phyloP scores from a whole-genome alignment of 164 flowering plant genomes.

The Vitis riparia region DNA sequence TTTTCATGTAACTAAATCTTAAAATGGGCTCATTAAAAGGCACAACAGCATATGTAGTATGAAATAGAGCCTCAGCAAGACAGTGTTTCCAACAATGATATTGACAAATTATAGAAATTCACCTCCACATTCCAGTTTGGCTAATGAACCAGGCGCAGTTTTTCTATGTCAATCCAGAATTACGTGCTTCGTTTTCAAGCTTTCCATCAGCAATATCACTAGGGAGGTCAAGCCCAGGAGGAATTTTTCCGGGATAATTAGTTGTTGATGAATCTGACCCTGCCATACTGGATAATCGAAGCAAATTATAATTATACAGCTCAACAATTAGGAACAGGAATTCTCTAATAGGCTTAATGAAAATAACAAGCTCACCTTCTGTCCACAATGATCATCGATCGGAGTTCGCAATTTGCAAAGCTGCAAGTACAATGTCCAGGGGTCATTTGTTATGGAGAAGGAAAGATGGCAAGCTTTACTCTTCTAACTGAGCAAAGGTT shows the following conservation, averaged over 20 bases:
- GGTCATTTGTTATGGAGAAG: background rate
- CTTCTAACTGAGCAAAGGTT: too few species aligned
- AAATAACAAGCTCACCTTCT: conserved; percentile 37
- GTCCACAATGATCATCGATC: conserved; percentile 57
- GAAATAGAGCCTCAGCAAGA: too few species aligned
- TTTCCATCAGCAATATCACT: conserved; percentile 48
- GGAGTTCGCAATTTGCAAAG: conserved; percentile 66
- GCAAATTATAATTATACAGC: background rate
- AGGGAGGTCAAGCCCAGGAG: conserved; percentile 60
- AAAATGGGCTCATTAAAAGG: too few species aligned
- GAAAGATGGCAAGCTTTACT: background rate
- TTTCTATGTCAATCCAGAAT: conserved; percentile 8
- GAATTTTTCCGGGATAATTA: conserved; percentile 79
- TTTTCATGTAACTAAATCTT: too few species aligned
- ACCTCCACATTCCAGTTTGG: too few species aligned
- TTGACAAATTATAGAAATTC: too few species aligned
- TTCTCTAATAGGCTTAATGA: background rate
- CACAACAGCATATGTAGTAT: too few species aligned
- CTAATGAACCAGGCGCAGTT: background rate
- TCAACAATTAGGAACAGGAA: background rate
- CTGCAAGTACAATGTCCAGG: conserved; percentile 27
- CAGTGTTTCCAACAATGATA: too few species aligned
- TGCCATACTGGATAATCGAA: conserved; percentile 34
- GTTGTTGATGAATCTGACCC: conserved; percentile 62
- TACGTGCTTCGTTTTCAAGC: conserved; percentile 16